Evolutionary conservation across 345 rosid genomes (phyloP), one percentile per base, ranked within the genome.

Genomic region (Cardamine resedifolia): DNA sequence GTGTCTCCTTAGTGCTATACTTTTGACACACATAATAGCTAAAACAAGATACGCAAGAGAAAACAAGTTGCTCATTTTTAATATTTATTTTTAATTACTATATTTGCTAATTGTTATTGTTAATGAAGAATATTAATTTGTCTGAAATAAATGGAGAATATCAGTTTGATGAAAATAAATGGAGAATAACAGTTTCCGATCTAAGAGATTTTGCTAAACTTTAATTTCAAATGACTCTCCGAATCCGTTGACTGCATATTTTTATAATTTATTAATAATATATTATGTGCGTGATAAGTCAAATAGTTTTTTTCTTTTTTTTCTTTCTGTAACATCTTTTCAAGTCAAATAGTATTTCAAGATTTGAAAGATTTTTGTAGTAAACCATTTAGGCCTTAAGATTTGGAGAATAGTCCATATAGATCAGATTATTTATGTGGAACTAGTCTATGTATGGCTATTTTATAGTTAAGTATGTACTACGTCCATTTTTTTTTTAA

Each of bases 1-100:
- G 75, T 76, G 70, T 76, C 28, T 6, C 6, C 21, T 28, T 43
- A 7, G 10, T 31, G 19, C n/a, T 59, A 20, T 39, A 55, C 66
- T 23, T 59, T 53, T 36, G 41, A 16, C 74, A 55, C 69, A 67
- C 48, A 66, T 33, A 34, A 24, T 57, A 34, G 62, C 63, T 51
- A 14, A 26, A 51, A 52, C 76, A 31, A 11, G 76, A 30, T 52
- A 53, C 70, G 30, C 58, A 64, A 44, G 5, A 23, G 8, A 21
- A 38, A 26, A 62, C 18, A 36, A 44, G 36, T 65, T 52, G 59
- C 77, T 65, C 15, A 23, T 44, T 31, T 9, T 3, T 41, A n/a
- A n/a, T n/a, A n/a, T 70, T 49, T 12, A 0, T 2, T 51, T 43
- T 20, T 64, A 31, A 11, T 33, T 44, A 43, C 23, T 34, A 6